These are phyloP conservation scores for Penicillium sp. DNA, from an alignment of 2,329 filamentous ascomycete genomes.

Conservation along the genomic window DNA sequence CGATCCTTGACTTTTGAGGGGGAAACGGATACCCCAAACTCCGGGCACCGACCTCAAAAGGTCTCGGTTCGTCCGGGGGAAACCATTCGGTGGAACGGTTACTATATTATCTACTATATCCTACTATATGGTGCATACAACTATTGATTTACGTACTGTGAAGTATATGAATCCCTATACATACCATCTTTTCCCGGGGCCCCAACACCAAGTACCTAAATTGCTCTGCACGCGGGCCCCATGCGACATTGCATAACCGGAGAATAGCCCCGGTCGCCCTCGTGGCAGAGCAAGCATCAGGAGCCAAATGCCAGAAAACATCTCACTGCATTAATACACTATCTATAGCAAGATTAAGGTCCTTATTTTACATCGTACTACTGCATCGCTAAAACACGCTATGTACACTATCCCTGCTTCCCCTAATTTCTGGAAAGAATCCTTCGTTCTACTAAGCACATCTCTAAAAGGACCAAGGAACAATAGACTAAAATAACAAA, in stretches of 20 bases:
- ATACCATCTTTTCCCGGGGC: not conserved
- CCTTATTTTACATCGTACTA: not conserved
- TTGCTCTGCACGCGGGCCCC: not conserved
- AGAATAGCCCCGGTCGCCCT: conserved; percentile 6
- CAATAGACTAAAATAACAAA: not conserved
- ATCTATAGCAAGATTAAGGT: not conserved
- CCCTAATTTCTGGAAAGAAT: conserved; percentile 9
- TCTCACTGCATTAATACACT: not conserved
- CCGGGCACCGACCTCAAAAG: not conserved
- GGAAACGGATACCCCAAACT: not conserved
- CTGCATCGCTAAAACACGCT: conserved; percentile 9
- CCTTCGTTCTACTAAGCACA: conserved; percentile 6
- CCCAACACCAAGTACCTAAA: not conserved
- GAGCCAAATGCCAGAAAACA: not conserved
- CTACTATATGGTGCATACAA: not conserved
- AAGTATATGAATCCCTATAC: not conserved
- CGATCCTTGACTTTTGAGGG: conserved; percentile 3
- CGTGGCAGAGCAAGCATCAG: conserved; percentile 7
- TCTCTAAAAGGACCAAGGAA: conserved; percentile 1
- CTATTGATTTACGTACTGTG: not conserved
- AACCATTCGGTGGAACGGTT: not conserved
- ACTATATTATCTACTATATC: not conserved
- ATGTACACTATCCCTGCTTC: conserved; percentile 4
- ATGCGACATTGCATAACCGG: not conserved
- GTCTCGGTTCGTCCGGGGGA: conserved; percentile 5